Base-by-base conservation (phyloP, 2,329 filamentous ascomycete species). In the Dactylonectria macrodidyma region DNA sequence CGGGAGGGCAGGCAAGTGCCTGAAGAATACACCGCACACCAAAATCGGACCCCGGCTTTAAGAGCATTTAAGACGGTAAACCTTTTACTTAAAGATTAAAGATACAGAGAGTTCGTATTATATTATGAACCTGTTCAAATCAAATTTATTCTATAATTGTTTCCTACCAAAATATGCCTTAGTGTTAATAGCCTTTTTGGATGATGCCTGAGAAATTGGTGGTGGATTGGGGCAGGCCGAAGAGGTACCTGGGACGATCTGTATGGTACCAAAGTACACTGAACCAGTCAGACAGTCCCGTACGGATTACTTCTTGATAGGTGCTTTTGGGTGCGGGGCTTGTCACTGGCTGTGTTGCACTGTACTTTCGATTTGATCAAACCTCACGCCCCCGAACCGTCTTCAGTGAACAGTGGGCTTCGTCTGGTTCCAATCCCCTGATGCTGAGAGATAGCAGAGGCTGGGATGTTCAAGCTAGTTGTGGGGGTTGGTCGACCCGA, bases 371-470 rank as follows among this genome's bases (percentile, higher is more conserved):
- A n/a, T 26, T 9, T 22, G 30, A 19, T 30, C n/a, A 48, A 50
- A 55, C 52, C 46, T 56, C 24, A 24, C 19, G 8, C 30, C 26
- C 48, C 24, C 11, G 14, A 4, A 26, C 5, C 5, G 19, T 41
- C 72, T 46, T n/a, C 26, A 30, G n/a, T 44, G 16, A 11, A 54
- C 38, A 54, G 50, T 59, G 66, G 67, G 51, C 54, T 59, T 50
- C 19, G 52, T 61, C 68, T 56, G 59, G 57, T 66, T 71, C 68
- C 68, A 62, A 63, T 34, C 57, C 64, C 68, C 66, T 60, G 68
- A 63, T 71, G 57, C 70, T 55, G 67, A 64, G 65, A 68, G 60
- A 71, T 69, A 71, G 66, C 61, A 57, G 68, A 50, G 61, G 66
- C 64, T 52, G 62, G 65, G 69, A 26, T 59, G 68, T 68, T 70